These are phyloP conservation scores for Fraxinus anomala DNA, from an alignment of 257 asterid genomes.

Conservation along the genomic window DNA sequence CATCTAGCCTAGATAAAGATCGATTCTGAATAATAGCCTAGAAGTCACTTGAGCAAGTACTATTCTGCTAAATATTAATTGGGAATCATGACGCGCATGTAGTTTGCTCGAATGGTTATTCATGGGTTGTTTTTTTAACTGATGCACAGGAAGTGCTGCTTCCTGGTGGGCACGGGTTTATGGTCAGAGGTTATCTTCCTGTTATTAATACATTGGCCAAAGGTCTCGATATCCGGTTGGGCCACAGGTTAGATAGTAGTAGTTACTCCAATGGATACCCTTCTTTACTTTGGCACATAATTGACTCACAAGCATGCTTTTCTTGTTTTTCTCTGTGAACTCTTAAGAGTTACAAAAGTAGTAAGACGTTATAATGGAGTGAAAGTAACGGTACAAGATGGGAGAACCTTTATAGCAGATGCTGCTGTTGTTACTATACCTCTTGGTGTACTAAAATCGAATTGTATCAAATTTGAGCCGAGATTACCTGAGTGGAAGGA, in stretches of 20 bases:
- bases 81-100: background rate
- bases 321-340: constrained; percentile 14
- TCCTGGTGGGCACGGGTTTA: constrained; percentile 98
- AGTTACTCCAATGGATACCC: constrained; percentile 7
- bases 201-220: constrained; percentile 88
- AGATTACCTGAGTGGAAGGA: constrained; percentile 95
- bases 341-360: constrained; percentile 68
- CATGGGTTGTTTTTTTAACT: background rate
- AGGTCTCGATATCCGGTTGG: constrained; percentile 87
- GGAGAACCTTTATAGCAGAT: constrained; percentile 81
- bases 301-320: constrained; percentile 11
- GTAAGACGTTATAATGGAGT: constrained; percentile 80
- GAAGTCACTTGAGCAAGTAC: background rate
- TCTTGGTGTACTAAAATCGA: constrained; percentile 90
- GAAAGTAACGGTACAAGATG: constrained; percentile 81
- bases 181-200: constrained; percentile 96
- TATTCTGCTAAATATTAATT: background rate
- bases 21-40: background rate
- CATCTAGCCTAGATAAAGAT: background rate
- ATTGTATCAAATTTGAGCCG: constrained; percentile 72
- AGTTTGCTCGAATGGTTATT: constrained; percentile 10
- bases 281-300: background rate
- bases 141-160: constrained; percentile 78
- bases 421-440: constrained; percentile 89
- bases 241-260: constrained; percentile 58